These are phyloP conservation scores for Thinopyrum obtusiflorum DNA, from an alignment of 202 grass and related monocot species.

Conservation along the genomic window DNA sequence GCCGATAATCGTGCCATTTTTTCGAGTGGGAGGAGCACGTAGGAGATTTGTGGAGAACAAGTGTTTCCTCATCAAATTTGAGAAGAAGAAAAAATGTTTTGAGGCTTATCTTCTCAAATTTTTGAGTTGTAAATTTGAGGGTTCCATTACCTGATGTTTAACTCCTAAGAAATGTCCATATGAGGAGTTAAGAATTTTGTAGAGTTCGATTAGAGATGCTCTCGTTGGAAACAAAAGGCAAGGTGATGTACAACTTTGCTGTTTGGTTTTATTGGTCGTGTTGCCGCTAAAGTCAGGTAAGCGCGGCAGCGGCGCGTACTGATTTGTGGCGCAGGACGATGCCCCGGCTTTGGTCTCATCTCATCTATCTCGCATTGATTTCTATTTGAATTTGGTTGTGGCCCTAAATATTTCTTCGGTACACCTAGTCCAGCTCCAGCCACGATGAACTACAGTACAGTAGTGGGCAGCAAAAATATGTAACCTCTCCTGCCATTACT, in stretches of 20 bases:
- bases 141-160: too few species aligned
- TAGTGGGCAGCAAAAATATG: background rate
- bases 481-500: background rate
- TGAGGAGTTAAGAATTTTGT: too few species aligned
- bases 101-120: too few species aligned
- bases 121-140: too few species aligned
- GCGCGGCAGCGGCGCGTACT: background rate
- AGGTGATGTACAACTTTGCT: background rate
- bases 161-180: too few species aligned
- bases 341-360: background rate
- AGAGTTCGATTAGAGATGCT: too few species aligned
- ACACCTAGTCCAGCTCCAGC: background rate
- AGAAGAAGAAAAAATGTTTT: too few species aligned
- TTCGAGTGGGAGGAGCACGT: too few species aligned
- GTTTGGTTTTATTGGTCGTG: background rate
- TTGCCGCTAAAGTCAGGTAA: background rate
- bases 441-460: background rate
- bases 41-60: too few species aligned
- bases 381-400: background rate
- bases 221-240: too few species aligned
- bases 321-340: background rate
- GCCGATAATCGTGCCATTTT: too few species aligned
- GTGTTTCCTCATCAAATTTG: too few species aligned
- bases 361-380: background rate
- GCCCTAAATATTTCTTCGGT: background rate